Evolutionary conservation across 345 rosid species (phyloP).

Genomic region (Gossypium arboreum): DNA sequence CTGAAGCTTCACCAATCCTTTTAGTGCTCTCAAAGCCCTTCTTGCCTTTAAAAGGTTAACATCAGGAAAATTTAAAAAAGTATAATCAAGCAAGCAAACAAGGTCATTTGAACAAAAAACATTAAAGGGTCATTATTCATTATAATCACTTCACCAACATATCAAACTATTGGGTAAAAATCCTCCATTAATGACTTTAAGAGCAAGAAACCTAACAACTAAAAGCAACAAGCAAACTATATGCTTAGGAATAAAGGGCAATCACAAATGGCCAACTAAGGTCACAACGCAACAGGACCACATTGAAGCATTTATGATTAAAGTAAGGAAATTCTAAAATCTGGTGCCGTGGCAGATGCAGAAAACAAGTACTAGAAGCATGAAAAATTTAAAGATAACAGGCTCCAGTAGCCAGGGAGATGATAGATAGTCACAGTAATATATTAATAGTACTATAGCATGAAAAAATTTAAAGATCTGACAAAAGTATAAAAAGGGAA

Average conservation of each 20-base stretch:
- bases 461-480: slow-evolving; percentile 18
- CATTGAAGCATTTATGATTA: not conserved
- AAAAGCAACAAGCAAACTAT: not conserved
- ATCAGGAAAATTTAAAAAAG: not conserved
- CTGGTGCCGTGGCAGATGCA: slow-evolving; percentile 27
- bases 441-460: not conserved
- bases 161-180: not conserved
- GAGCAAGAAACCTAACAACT: not conserved
- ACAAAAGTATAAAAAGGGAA: slow-evolving; percentile 30
- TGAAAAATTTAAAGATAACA: slow-evolving; percentile 15
- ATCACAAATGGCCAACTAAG: not conserved
- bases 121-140: not conserved
- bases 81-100: not conserved
- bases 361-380: not conserved
- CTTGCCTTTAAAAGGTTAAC: slow-evolving; percentile 47
- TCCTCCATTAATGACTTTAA: not conserved
- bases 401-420: slow-evolving; percentile 17
- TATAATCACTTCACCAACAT: not conserved
- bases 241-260: not conserved
- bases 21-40: slow-evolving; percentile 87
- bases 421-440: not conserved
- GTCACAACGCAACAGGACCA: slow-evolving; percentile 19
- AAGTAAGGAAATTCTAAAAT: slow-evolving; percentile 11
- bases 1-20: slow-evolving; percentile 92
- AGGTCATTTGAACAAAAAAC: not conserved